phyloP scores from a whole-genome alignment of 2,329 filamentous ascomycete genomes.

The Karstenula rhodostoma region DNA sequence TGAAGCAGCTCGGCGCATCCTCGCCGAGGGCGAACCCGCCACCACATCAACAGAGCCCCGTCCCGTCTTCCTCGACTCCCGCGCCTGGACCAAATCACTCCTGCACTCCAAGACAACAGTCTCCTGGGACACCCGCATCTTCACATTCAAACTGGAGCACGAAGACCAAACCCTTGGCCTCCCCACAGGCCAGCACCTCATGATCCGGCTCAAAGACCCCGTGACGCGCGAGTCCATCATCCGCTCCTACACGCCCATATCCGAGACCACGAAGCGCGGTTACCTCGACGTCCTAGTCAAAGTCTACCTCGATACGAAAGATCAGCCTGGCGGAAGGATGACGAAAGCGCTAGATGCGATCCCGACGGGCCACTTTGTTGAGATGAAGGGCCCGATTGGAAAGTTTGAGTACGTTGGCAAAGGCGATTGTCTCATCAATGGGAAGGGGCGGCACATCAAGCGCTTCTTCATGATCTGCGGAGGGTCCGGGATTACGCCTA shows the following conservation, averaged over 20 bases:
- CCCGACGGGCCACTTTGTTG: slow-evolving; percentile 74
- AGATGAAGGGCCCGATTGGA: slow-evolving; percentile 88
- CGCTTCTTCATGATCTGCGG: slow-evolving; percentile 87
- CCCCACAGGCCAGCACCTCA: slow-evolving; percentile 84
- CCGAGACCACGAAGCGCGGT: slow-evolving; percentile 67
- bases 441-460: slow-evolving; percentile 64
- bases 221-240: slow-evolving; percentile 77
- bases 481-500: slow-evolving; percentile 91
- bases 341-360: slow-evolving; percentile 79
- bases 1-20: slow-evolving; percentile 62
- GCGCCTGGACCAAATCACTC: slow-evolving; percentile 75
- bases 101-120: slow-evolving; percentile 73
- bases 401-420: slow-evolving; percentile 80
- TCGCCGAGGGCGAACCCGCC: slow-evolving; percentile 59
- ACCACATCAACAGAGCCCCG: slow-evolving; percentile 57
- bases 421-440: slow-evolving; percentile 70
- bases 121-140: slow-evolving; percentile 81
- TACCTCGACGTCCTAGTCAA: slow-evolving; percentile 81
- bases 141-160: slow-evolving; percentile 81
- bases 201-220: slow-evolving; percentile 81
- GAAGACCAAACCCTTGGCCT: slow-evolving; percentile 74
- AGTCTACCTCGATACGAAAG: slow-evolving; percentile 72
- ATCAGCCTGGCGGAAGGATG: slow-evolving; percentile 76
- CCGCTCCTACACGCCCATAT: slow-evolving; percentile 86
- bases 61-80: slow-evolving; percentile 73